Conservation (phyloP, 2,329 filamentous ascomycete genomes). For the Penicillium digitatum region DNA sequence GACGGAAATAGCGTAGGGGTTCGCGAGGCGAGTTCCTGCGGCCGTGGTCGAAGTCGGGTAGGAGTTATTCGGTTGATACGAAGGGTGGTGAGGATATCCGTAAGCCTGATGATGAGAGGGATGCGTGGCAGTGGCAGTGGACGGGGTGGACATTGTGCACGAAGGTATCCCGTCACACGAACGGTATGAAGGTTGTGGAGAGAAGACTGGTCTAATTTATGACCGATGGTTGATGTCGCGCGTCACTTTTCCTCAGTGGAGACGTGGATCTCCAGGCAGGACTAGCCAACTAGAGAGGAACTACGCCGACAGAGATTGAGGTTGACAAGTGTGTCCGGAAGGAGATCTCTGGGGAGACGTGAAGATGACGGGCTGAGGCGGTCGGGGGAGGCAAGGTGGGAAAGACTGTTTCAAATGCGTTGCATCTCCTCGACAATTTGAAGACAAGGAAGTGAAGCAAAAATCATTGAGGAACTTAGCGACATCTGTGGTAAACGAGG, state of each 20-base stretch:
- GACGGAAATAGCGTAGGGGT: slow-evolving; percentile 43
- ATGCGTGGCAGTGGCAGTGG: slow-evolving; percentile 69
- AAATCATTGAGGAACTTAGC: slow-evolving; percentile 11
- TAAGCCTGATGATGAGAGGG: slow-evolving; percentile 65
- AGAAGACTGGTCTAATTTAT: slow-evolving; percentile 12
- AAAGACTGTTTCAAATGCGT: slow-evolving; percentile 15
- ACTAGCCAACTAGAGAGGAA: slow-evolving; percentile 1
- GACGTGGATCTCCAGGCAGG: not conserved
- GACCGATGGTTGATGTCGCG: slow-evolving; percentile 10
- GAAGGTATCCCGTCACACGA: slow-evolving; percentile 28
- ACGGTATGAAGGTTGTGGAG: slow-evolving; percentile 16
- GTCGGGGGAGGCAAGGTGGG: slow-evolving; percentile 13
- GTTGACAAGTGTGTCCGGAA: slow-evolving; percentile 9
- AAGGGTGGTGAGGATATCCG: slow-evolving; percentile 55
- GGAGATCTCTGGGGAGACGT: slow-evolving; percentile 18
- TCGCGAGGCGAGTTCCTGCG: slow-evolving; percentile 40
- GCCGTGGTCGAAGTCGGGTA: slow-evolving; percentile 49
- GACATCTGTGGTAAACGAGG: slow-evolving; percentile 13
- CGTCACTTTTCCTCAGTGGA: not conserved
- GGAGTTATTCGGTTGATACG: slow-evolving; percentile 52
- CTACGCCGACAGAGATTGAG: slow-evolving; percentile 3
- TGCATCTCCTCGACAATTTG: slow-evolving; percentile 16
- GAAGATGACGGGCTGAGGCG: slow-evolving; percentile 24
- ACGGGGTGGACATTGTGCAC: slow-evolving; percentile 71
- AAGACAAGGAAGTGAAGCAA: slow-evolving; percentile 10